Conservation (phyloP, 371 early-diverging fungal genomes). For the Dichotomocladium elegans region DNA sequence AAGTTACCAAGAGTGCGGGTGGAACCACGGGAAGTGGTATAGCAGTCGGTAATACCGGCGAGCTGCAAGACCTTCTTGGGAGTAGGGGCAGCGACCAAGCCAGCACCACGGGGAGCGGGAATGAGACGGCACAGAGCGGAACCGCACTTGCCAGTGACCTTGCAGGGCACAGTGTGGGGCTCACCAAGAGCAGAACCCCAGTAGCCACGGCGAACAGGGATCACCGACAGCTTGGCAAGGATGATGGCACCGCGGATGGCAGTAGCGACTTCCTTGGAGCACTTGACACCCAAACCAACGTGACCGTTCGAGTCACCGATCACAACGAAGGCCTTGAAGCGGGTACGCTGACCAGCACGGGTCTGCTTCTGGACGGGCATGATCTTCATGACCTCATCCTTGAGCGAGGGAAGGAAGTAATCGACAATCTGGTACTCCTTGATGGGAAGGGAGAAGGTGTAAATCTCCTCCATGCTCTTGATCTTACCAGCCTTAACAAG, state of each 20-base stretch:
- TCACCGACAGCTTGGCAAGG: slow-evolving; percentile 94
- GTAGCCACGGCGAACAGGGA: slow-evolving; percentile 97
- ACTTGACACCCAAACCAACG: slow-evolving; percentile 98
- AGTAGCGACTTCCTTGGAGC: slow-evolving; percentile 97
- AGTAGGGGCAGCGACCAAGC: slow-evolving; percentile 93
- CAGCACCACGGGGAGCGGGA: slow-evolving; percentile 99
- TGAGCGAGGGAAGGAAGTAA: slow-evolving; percentile 89
- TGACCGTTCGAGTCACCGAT: slow-evolving; percentile 97
- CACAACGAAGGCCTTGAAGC: slow-evolving; percentile 98
- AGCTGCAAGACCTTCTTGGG: slow-evolving; percentile 96
- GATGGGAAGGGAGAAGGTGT: slow-evolving; percentile 94
- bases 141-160: slow-evolving; percentile 46
- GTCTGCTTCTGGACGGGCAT: slow-evolving; percentile 99
- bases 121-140: slow-evolving; percentile 90
- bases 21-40: slow-evolving; percentile 90
- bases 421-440: slow-evolving; percentile 99
- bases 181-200: slow-evolving; percentile 96
- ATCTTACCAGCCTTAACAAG: slow-evolving; percentile 89
- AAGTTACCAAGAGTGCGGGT: slow-evolving; percentile 93
- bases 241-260: slow-evolving; percentile 97
- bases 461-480: slow-evolving; percentile 86
- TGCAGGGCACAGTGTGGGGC: slow-evolving; percentile 30
- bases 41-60: slow-evolving; percentile 97
- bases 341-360: slow-evolving; percentile 98
- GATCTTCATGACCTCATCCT: slow-evolving; percentile 98